Conservation (phyloP, 768 basidiomycete genomes). For the Dioszegia hungarica region DNA sequence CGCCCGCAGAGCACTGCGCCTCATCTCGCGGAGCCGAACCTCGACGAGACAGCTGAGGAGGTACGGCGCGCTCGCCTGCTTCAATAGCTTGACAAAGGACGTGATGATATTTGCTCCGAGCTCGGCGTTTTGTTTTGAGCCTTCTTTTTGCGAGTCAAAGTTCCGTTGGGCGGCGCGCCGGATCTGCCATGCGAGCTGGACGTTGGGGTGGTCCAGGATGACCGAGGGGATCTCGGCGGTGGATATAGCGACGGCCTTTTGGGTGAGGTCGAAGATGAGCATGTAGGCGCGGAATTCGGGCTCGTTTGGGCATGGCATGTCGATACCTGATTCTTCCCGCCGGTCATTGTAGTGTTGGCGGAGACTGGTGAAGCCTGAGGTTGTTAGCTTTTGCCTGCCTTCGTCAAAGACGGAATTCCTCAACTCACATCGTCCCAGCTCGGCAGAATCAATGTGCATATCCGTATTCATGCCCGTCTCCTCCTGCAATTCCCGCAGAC, state of each 20-base stretch:
- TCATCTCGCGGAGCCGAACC: conserved; percentile 65
- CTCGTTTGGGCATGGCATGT: conserved; percentile 68
- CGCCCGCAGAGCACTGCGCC: conserved; percentile 54
- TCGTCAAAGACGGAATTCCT: neutral
- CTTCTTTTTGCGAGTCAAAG: conserved; percentile 53
- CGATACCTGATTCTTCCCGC: conserved; percentile 52
- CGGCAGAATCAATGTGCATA: conserved; percentile 41
- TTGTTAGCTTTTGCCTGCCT: neutral
- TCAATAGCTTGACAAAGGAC: conserved; percentile 66
- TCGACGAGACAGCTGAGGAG: conserved; percentile 85
- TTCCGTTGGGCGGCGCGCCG: conserved; percentile 72
- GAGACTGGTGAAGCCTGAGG: conserved; percentile 76
- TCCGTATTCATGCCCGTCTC: conserved; percentile 37
- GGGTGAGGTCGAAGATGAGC: conserved; percentile 83
- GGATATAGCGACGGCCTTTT: conserved; percentile 70
- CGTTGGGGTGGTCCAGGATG: conserved; percentile 67
- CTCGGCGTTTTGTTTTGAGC: conserved; percentile 60
- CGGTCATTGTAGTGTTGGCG: conserved; percentile 92
- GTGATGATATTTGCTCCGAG: conserved; percentile 54
- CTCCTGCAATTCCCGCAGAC: conserved; percentile 56
- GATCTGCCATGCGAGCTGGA: conserved; percentile 75
- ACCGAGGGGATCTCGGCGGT: conserved; percentile 56
- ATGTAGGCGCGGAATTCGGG: conserved; percentile 96
- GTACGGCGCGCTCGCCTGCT: conserved; percentile 68
- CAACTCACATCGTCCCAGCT: conserved; percentile 53